Evolutionary conservation across 257 asterid species (phyloP).

Genomic region (Eucommia ulmoides): DNA sequence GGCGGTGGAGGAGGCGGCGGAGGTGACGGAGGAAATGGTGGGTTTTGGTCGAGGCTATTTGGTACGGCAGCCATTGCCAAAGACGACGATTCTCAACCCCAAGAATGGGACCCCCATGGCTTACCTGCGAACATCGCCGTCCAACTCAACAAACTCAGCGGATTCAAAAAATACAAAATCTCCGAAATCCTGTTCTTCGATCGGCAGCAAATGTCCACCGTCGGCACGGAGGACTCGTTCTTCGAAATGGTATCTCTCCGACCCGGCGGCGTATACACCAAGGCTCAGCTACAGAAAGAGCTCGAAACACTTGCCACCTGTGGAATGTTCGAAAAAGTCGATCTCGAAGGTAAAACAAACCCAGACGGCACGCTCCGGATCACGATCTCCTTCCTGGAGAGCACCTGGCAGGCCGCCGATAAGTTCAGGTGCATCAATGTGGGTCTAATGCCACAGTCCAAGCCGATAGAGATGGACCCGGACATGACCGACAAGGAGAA

Average conservation of each 20-base stretch:
- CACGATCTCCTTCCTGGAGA: conserved; percentile 65
- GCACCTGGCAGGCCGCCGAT: conserved; percentile 86
- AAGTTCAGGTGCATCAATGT: conserved; percentile 83
- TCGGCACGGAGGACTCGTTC: conserved; percentile 83
- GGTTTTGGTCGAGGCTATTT: conserved; percentile 49
- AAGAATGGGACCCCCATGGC: conserved; percentile 89
- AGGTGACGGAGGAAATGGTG: conserved; percentile 33
- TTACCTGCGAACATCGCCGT: conserved; percentile 80
- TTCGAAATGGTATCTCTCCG: conserved; percentile 88
- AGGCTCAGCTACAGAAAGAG: conserved; percentile 78
- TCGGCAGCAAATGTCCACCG: conserved; percentile 37
- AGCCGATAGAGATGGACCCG: conserved; percentile 85
- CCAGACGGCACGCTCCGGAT: conserved; percentile 71
- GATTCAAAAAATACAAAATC: conserved; percentile 77
- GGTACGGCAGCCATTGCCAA: conserved; percentile 49
- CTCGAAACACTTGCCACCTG: conserved; percentile 77
- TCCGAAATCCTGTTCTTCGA: conserved; percentile 75
- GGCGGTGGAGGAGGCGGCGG: conserved; percentile 42
- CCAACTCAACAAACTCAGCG: conserved; percentile 74
- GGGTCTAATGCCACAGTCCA: conserved; percentile 76
- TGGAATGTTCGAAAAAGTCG: conserved; percentile 93
- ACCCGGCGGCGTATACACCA: conserved; percentile 80
- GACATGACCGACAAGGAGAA: conserved; percentile 94
- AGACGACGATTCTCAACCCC: conserved; percentile 55
- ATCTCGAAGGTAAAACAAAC: conserved; percentile 67